A percentile compares a stretch with the other conserved stretches of the same genome.
Evolutionary conservation across 1,139 yeast genomes (phyloP).

Genomic region (Scheffersomyces parashehatae): DNA sequence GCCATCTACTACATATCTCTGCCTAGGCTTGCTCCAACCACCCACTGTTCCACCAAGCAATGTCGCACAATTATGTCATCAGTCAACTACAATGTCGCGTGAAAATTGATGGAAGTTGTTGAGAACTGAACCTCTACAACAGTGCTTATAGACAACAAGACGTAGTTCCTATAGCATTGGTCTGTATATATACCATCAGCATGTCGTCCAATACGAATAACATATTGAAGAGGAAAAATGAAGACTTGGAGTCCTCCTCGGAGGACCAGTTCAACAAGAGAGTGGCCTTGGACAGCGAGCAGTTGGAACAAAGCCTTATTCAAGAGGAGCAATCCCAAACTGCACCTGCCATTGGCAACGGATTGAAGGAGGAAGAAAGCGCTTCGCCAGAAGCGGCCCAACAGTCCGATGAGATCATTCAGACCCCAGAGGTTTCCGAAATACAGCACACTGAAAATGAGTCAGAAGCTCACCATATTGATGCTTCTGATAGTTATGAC

Average conservation of each 20-base stretch:
- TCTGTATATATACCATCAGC: background rate
- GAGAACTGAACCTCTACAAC: too few relatives aligned
- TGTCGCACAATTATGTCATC: too few relatives aligned
- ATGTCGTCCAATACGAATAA: conserved; percentile 25
- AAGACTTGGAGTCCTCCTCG: conserved; percentile 42
- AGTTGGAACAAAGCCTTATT: conserved; percentile 29
- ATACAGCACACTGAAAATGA: conserved; percentile 1
- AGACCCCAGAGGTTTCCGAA: background rate
- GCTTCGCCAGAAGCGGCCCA: conserved; percentile 5
- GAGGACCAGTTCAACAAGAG: conserved; percentile 53
- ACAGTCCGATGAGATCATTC: background rate
- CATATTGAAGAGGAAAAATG: conserved; percentile 70
- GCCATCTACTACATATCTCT: too few relatives aligned
- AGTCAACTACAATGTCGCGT: too few relatives aligned
- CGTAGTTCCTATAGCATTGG: too few relatives aligned
- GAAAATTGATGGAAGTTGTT: too few relatives aligned
- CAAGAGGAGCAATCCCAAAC: conserved; percentile 44
- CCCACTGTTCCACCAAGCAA: too few relatives aligned
- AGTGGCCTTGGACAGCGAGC: conserved; percentile 69
- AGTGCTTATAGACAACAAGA: too few relatives aligned
- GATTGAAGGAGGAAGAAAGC: conserved; percentile 12
- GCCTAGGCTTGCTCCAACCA: too few relatives aligned
- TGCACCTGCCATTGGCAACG: conserved; percentile 35
- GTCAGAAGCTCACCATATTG: background rate
- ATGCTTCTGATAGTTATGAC: background rate